Base-by-base conservation (phyloP, 805 yeast genomes). In the Ascoidea asiatica region DNA sequence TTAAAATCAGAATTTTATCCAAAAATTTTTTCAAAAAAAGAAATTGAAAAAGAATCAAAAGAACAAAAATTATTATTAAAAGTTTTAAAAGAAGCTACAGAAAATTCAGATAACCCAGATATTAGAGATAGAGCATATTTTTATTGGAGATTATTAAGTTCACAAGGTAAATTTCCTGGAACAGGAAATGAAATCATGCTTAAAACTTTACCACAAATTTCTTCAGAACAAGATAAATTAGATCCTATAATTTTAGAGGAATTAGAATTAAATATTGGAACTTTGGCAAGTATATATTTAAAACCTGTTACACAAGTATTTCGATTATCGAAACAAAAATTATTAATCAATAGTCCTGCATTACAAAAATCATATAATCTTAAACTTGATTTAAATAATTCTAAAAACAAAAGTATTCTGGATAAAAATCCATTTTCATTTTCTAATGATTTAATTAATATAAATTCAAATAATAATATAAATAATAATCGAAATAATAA, bases 221-320 rank as follows among this genome's bases (percentile, higher is more conserved):
- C 77, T 18, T 65, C 77, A 0, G 81, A 82, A 19, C 77, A 76
- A 46, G 88, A 84, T 39, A 75, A 75, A 44, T 64, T 88, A 45
- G 90, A 86, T 49, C 79, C 81, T 0, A 60, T 63, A 1, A 71
- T 82, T 13, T 59, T 89, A 35, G 95, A 88, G 52, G 96, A 89
- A 55, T 64, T 89, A 44, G 94, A 85, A 53, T 65, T 88, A 49
- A 79, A 78, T 51, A 78, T 89, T 33, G 96, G 96, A 1, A 67
- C 88, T 0, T 63, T 90, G 44, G 89, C 94, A 0, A 80, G 95
- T 0, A 76, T 89, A 13, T 90, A 88, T 56, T 64, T 89, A 53
- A 83, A 87, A 52, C 95, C 95, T 0, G 81, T 85, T 6, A 72
- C 73, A n/a, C 83, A 75, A 53, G 87, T 88, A 2, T 88, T 88